These are phyloP conservation scores for Phyllosticta capitalensis DNA, from an alignment of 2,329 filamentous ascomycete genomes.

Conservation along the genomic window DNA sequence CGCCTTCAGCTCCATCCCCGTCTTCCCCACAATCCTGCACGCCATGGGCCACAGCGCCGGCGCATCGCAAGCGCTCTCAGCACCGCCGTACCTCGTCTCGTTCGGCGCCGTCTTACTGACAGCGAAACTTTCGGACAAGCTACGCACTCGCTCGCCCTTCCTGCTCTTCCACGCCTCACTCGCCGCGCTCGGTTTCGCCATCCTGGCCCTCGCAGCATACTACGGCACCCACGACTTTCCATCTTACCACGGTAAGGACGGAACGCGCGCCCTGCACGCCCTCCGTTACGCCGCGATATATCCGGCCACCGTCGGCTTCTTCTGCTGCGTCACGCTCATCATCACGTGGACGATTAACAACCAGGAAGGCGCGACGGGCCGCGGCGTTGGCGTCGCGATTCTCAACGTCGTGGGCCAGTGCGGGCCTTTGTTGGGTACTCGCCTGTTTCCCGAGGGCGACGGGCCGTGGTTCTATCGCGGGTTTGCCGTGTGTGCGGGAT, in stretches of 20 bases:
- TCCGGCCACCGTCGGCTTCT: slow-evolving; percentile 73
- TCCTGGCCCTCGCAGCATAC: slow-evolving; percentile 52
- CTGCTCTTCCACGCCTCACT: slow-evolving; percentile 60
- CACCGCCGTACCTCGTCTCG: slow-evolving; percentile 69
- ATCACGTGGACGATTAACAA: slow-evolving; percentile 89
- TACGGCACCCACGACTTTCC: slow-evolving; percentile 16
- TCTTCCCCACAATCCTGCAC: slow-evolving; percentile 73
- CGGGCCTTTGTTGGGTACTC: slow-evolving; percentile 53
- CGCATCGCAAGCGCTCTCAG: slow-evolving; percentile 65
- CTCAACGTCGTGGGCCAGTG: slow-evolving; percentile 75
- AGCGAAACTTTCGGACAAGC: slow-evolving; percentile 61
- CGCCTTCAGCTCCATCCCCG: slow-evolving; percentile 77
- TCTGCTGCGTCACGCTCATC: slow-evolving; percentile 72
- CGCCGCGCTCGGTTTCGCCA: slow-evolving; percentile 51
- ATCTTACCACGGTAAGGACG: slow-evolving; percentile 36
- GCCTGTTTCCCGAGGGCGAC: slow-evolving; percentile 44
- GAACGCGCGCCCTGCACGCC: slow-evolving; percentile 67
- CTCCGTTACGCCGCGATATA: slow-evolving; percentile 66
- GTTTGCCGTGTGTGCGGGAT: slow-evolving; percentile 41
- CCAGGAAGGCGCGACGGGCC: slow-evolving; percentile 57
- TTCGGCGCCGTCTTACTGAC: slow-evolving; percentile 65
- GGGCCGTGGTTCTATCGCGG: slow-evolving; percentile 41
- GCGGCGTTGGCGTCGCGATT: slow-evolving; percentile 68
- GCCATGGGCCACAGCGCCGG: slow-evolving; percentile 62
- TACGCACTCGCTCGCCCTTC: slow-evolving; percentile 52